phyloP scores from a whole-genome alignment of 163 green algal genomes.

The Scenedesmus sp. region DNA sequence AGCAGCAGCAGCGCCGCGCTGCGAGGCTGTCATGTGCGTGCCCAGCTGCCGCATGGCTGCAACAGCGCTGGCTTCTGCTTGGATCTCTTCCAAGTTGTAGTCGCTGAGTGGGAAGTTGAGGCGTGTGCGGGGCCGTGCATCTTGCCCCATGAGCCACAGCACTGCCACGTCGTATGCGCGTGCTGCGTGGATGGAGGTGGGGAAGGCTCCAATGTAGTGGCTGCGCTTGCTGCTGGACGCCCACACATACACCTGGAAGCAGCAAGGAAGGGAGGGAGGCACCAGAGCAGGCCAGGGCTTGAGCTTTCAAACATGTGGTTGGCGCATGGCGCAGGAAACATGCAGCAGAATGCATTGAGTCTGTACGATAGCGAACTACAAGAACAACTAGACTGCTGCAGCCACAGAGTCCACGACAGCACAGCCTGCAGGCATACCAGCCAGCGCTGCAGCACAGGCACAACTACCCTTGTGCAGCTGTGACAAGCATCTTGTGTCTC shows the following conservation, averaged over 20 bases:
- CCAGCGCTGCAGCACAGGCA: too few species aligned
- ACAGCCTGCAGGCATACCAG: too few species aligned
- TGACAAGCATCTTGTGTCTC: too few species aligned
- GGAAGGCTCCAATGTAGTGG: conserved; percentile 79
- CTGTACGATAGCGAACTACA: not conserved
- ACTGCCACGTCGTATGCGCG: conserved; percentile 85
- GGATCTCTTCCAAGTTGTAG: conserved; percentile 66
- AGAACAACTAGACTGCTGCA: not conserved
- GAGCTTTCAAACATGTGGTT: not conserved
- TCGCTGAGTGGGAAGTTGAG: conserved; percentile 74
- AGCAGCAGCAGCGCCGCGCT: conserved; percentile 11
- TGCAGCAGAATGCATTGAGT: not conserved
- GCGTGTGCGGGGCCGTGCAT: conserved; percentile 58
- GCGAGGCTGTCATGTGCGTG: conserved; percentile 3
- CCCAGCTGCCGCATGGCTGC: conserved; percentile 45
- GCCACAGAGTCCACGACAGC: too few species aligned
- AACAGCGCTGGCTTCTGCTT: conserved; percentile 36
- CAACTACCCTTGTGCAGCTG: too few species aligned
- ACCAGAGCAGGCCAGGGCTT: not conserved
- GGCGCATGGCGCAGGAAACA: not conserved
- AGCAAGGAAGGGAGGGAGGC: not conserved
- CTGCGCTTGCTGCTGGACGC: conserved; percentile 68
- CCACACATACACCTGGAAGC: conserved; percentile 66
- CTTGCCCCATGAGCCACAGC: conserved; percentile 51
- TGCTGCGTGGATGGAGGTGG: conserved; percentile 84